A percentile compares a stretch with the other conserved stretches of the same genome.
These are phyloP conservation scores for Colletotrichum zoysiae DNA, from an alignment of 2,329 filamentous ascomycete species.

Conservation along the genomic window DNA sequence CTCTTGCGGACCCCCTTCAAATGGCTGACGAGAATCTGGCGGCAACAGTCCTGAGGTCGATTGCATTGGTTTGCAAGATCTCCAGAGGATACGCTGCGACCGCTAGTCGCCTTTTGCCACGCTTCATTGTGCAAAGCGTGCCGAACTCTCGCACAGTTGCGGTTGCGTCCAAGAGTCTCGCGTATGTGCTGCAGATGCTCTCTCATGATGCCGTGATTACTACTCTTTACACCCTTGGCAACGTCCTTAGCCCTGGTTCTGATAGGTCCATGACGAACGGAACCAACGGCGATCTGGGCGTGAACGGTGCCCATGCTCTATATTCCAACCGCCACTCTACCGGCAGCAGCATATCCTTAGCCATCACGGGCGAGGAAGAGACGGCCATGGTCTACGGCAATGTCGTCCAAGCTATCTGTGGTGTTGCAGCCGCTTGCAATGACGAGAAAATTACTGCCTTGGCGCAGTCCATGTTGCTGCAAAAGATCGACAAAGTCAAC, in stretches of 20 bases:
- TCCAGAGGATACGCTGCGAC: constrained; percentile 79
- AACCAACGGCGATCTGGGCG: constrained; percentile 55
- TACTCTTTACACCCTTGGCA: constrained; percentile 95
- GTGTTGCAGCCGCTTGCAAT: constrained; percentile 83
- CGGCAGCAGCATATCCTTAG: constrained; percentile 84
- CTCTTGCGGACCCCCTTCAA: constrained; percentile 81
- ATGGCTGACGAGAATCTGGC: constrained; percentile 86
- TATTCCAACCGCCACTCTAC: constrained; percentile 70
- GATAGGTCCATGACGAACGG: constrained; percentile 68
- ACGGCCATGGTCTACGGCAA: constrained; percentile 82
- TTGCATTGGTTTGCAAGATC: constrained; percentile 84
- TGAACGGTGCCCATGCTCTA: constrained; percentile 56
- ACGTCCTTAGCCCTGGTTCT: constrained; percentile 84
- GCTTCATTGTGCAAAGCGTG: constrained; percentile 88
- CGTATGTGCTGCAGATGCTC: constrained; percentile 82
- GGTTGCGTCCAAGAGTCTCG: constrained; percentile 86
- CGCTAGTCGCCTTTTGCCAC: constrained; percentile 83
- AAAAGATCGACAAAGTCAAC: constrained; percentile 91
- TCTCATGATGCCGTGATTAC: constrained; percentile 96
- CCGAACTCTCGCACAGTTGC: constrained; percentile 76
- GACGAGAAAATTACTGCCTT: constrained; percentile 95
- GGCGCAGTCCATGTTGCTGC: constrained; percentile 94
- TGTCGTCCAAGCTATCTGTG: constrained; percentile 94
- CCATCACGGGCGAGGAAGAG: constrained; percentile 82
- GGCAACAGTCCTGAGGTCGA: constrained; percentile 80